phyloP scores from a whole-genome alignment of 805 yeast species.

The Yarrowia porcina region DNA sequence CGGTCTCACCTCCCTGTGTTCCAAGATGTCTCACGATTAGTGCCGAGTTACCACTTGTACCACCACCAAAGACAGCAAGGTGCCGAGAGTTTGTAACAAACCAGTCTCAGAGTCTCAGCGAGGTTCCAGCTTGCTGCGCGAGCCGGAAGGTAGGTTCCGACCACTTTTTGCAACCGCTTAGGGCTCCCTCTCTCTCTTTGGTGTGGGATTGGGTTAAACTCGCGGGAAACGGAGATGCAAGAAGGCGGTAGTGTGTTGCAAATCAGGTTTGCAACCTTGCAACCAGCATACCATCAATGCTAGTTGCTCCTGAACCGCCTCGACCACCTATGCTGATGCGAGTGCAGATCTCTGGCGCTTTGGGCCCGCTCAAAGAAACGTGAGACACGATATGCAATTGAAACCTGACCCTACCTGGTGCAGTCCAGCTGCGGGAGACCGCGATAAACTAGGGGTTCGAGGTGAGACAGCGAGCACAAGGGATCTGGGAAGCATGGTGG shows the following conservation, averaged over 20 bases:
- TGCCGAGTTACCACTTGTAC: too few species aligned
- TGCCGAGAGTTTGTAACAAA: not conserved
- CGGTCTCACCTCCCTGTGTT: too few species aligned
- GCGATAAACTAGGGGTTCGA: not conserved
- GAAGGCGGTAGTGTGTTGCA: not conserved
- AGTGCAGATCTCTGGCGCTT: not conserved
- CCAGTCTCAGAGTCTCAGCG: not conserved
- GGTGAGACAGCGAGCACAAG: not conserved
- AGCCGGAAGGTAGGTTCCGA: too few species aligned
- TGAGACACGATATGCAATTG: not conserved
- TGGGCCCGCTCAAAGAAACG: not conserved
- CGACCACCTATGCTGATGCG: not conserved
- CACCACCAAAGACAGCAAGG: not conserved
- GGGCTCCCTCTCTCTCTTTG: not conserved
- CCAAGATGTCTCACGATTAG: not conserved
- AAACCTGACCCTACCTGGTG: not conserved
- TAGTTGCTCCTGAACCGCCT: constrained; percentile 1
- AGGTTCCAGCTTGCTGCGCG: not conserved
- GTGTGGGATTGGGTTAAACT: not conserved
- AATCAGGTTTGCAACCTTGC: not conserved
- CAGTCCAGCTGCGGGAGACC: not conserved
- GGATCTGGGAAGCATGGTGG: not conserved
- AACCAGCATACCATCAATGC: not conserved
- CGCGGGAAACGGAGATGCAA: constrained; percentile 11
- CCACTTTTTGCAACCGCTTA: not conserved